Percentiles rank a stretch among this genome's conserved stretches.
Conservation (phyloP, 495 filamentous ascomycete genomes). For the Entonaema liquescens region DNA sequence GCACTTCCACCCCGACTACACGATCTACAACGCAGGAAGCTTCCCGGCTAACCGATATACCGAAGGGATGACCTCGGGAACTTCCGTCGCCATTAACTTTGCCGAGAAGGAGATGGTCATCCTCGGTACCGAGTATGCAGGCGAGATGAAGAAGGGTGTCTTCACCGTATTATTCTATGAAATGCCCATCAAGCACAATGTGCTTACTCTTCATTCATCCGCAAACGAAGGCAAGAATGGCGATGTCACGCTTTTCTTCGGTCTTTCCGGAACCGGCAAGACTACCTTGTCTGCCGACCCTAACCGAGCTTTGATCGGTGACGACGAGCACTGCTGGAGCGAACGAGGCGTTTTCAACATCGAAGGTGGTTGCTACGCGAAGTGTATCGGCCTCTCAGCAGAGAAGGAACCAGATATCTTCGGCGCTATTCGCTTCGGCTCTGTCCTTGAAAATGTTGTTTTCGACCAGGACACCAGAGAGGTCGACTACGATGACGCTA, state of each 20-base stretch:
- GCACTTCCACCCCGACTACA: constrained; percentile 98
- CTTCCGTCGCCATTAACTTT: constrained; percentile 84
- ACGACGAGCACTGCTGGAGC: constrained; percentile 99
- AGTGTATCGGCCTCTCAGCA: constrained; percentile 95
- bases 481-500: constrained; percentile 94
- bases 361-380: constrained; percentile 99
- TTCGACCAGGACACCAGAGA: constrained; percentile 89
- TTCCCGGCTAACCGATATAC: constrained; percentile 99
- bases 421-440: constrained; percentile 94
- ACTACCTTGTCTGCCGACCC: constrained; percentile 97
- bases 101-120: constrained; percentile 91
- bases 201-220: constrained; percentile 94
- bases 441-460: constrained; percentile 97
- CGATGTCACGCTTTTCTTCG: constrained; percentile 98
- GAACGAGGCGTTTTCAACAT: constrained; percentile 99
- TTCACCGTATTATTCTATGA: constrained; percentile 99
- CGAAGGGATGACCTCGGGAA: constrained; percentile 95
- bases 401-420: constrained; percentile 99
- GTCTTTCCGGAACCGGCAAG: constrained; percentile 98
- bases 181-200: constrained; percentile 99
- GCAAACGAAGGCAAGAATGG: constrained; percentile 88
- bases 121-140: constrained; percentile 97
- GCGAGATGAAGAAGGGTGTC: constrained; percentile 99
- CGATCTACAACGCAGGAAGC: constrained; percentile 98
- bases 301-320: constrained; percentile 94